These are phyloP conservation scores for Boeremia lycopersici DNA, from an alignment of 2,329 filamentous ascomycete genomes.

Conservation along the genomic window DNA sequence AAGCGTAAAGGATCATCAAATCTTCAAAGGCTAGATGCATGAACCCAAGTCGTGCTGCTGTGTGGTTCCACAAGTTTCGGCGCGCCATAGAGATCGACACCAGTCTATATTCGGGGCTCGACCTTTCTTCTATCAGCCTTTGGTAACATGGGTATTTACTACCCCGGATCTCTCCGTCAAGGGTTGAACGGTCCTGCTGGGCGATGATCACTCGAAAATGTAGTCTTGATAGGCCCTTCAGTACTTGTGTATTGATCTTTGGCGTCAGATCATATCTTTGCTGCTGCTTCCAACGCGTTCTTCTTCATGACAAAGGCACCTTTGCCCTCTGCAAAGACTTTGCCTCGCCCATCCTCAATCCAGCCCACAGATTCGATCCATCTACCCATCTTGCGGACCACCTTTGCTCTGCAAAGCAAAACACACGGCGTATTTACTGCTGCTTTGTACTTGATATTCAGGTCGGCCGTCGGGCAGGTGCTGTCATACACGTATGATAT, in stretches of 20 bases:
- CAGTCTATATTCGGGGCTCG: no score
- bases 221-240: neutral
- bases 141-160: no score
- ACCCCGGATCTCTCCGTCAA: neutral
- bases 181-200: no score
- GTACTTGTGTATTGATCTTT: neutral
- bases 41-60: neutral
- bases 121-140: no score
- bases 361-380: slow-evolving; percentile 30
- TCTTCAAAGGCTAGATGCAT: neutral
- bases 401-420: slow-evolving; percentile 25
- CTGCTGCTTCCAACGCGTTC: neutral
- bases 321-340: slow-evolving; percentile 29
- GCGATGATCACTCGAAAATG: neutral
- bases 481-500: slow-evolving; percentile 22
- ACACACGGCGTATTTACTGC: slow-evolving; percentile 30
- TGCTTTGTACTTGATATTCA: slow-evolving; percentile 34
- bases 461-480: slow-evolving; percentile 26
- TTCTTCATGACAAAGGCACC: slow-evolving; percentile 30
- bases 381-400: slow-evolving; percentile 30
- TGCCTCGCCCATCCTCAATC: slow-evolving; percentile 34
- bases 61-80: neutral
- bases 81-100: neutral
- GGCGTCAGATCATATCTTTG: neutral
- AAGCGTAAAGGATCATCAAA: neutral